Evolutionary conservation across 108 stramenopile genomes (phyloP).

Genomic region (Craspedostauros australis): DNA sequence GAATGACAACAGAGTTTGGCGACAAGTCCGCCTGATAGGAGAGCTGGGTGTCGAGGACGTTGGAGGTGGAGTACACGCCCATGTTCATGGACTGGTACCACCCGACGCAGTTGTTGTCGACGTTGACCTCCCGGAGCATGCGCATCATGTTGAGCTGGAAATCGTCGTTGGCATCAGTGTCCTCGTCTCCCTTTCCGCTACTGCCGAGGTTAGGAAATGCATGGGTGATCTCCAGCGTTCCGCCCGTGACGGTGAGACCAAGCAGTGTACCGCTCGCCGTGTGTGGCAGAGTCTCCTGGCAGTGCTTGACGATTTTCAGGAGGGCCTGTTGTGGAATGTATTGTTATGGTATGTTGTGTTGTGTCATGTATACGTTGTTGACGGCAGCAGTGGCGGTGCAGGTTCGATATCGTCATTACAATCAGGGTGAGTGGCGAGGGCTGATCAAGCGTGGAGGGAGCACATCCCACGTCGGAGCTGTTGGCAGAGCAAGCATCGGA

Average conservation of each 20-base stretch:
- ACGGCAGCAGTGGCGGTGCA: background rate
- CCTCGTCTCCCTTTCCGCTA: constrained; percentile 34
- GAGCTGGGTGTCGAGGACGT: constrained; percentile 89
- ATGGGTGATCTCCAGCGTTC: constrained; percentile 88
- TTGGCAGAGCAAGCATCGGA: too few species aligned
- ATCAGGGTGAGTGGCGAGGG: too few species aligned
- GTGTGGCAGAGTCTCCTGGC: constrained; percentile 88
- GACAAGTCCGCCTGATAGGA: constrained; percentile 92
- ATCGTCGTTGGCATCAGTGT: constrained; percentile 54
- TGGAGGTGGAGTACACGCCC: constrained; percentile 87
- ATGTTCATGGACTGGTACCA: constrained; percentile 98
- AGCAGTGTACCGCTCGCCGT: constrained; percentile 95
- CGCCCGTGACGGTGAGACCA: constrained; percentile 76
- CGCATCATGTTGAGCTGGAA: constrained; percentile 98
- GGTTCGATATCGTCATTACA: too few species aligned
- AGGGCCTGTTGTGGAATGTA: constrained; percentile 67
- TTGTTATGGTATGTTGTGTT: too few species aligned
- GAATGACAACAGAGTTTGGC: constrained; percentile 90
- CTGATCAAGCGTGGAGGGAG: too few species aligned
- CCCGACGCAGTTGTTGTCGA: constrained; percentile 98
- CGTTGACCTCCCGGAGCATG: constrained; percentile 96
- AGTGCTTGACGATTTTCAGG: constrained; percentile 98
- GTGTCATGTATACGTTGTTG: too few species aligned
- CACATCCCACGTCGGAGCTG: too few species aligned
- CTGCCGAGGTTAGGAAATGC: constrained; percentile 77